Base-by-base conservation (phyloP, 768 basidiomycete species). In the Phaeotremella fagi region DNA sequence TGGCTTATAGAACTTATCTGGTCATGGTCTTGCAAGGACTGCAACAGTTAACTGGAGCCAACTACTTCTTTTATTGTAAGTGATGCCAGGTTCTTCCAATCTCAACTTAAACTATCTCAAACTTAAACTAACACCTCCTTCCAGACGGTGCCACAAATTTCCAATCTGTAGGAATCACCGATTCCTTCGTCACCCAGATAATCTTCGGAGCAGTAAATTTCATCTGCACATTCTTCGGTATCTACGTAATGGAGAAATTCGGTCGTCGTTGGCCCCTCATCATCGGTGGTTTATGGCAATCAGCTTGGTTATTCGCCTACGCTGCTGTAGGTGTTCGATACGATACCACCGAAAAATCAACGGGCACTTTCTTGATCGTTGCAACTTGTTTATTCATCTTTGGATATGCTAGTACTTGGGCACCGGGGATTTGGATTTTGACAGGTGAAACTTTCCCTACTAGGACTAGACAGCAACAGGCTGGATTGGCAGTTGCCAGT, bases 381-480 rank as follows among this genome's bases (percentile, higher is more conserved):
- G 78, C 80, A 26, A 83, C 85, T 0, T 85, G 82, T 63, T 66
- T 87, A 65, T 86, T 87, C 73, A 85, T 86, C 66, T 72, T 82
- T 41, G 85, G 85, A 5, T 86, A 81, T 62, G 83, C 85, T 3
- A 82, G 77, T 76, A 85, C 85, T 37, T 63, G 54, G 55, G 59
- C 48, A 22, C 61, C 54, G n/a, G 45, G 49, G 14, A 37, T 57
- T 16, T 23, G 45, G 49, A 85, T 87, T 64, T 77, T 87, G 18
- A 85, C 84, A 51, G 85, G 85, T 31, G 85, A 87, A 72, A 85
- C 83, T 1, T 87, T 86, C 78, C 82, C 84, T 0, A 85, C 83
- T 9, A 78, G 83, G 22, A 85, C 85, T 20, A 3, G 85, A 49
- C 82, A 85, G 3, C 83, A 85, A 68, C 85, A 86, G 67, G 84